Conservation (phyloP, 2,329 filamentous ascomycete genomes). For the Cytospora leucostoma region DNA sequence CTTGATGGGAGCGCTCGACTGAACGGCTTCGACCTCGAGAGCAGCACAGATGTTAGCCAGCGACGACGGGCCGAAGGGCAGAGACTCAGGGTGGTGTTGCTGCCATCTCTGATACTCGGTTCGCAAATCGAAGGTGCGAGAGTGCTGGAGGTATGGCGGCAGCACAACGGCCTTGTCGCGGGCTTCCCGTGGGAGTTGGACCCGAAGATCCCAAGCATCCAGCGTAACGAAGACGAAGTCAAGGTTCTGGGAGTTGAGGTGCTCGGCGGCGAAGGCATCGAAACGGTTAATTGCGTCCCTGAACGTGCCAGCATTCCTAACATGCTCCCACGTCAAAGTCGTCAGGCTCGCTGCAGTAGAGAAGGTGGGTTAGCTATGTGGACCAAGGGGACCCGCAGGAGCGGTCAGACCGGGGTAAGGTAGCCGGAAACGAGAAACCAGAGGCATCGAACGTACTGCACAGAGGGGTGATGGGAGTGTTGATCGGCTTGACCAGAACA, state of each 20-base stretch:
- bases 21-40: conserved; percentile 95
- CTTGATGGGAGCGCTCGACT: conserved; percentile 97
- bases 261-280: conserved; percentile 89
- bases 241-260: conserved; percentile 85
- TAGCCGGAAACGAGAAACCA: conserved; percentile 20
- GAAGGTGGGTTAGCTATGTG: conserved; percentile 8
- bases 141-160: conserved; percentile 95
- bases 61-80: conserved; percentile 94
- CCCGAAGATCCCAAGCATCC: conserved; percentile 96
- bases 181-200: conserved; percentile 95
- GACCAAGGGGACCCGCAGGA: conserved; percentile 6
- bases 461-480: conserved; percentile 96
- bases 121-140: conserved; percentile 92
- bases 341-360: conserved; percentile 81
- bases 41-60: conserved; percentile 97
- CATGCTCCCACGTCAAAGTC: conserved; percentile 98
- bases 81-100: conserved; percentile 94
- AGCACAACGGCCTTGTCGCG: conserved; percentile 97
- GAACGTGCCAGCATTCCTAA: conserved; percentile 95
- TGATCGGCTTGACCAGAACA: conserved; percentile 96
- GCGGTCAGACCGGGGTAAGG: conserved; percentile 16
- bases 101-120: conserved; percentile 99
- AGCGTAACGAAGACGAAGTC: conserved; percentile 98
- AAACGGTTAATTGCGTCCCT: conserved; percentile 95
- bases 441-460: conserved; percentile 76